A percentile compares a stretch with the other conserved stretches of the same genome.
These are phyloP conservation scores for Candida sp. DNA, from an alignment of 1,139 yeast species.

Conservation along the genomic window DNA sequence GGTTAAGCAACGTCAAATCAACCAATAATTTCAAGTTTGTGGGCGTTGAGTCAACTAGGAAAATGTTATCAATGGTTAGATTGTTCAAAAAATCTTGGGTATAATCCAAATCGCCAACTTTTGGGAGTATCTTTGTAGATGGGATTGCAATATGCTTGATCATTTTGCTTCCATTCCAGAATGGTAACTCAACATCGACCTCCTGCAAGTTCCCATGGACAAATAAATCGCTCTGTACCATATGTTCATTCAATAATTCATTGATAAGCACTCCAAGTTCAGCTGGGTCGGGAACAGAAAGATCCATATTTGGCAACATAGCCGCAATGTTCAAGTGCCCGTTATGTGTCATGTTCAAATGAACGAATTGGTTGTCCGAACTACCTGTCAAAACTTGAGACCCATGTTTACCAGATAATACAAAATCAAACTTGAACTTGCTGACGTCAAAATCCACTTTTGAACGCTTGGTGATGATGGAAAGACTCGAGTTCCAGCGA, in stretches of 20 bases:
- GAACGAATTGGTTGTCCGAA: slow-evolving; percentile 15
- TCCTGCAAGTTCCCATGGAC: slow-evolving; percentile 18
- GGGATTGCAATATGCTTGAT: slow-evolving; percentile 18
- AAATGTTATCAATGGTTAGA: slow-evolving; percentile 26
- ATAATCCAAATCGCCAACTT: background rate
- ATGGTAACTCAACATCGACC: slow-evolving; percentile 22
- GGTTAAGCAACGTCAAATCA: slow-evolving; percentile 43
- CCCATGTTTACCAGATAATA: slow-evolving; percentile 9
- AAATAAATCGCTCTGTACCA: background rate
- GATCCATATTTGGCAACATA: slow-evolving; percentile 1
- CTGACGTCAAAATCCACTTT: slow-evolving; percentile 20
- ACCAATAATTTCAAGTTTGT: slow-evolving; percentile 23
- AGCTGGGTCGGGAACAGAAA: background rate
- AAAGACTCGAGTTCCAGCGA: slow-evolving; percentile 1
- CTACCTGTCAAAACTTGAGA: slow-evolving; percentile 16
- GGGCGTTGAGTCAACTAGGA: slow-evolving; percentile 25
- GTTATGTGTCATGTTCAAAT: slow-evolving; percentile 11
- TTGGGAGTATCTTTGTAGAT: slow-evolving; percentile 4
- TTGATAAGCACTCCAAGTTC: background rate
- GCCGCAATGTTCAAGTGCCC: slow-evolving; percentile 1
- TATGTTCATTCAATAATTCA: background rate
- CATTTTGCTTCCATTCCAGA: slow-evolving; percentile 21
- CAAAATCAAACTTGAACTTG: slow-evolving; percentile 17
- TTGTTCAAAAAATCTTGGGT: slow-evolving; percentile 10
- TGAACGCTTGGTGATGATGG: slow-evolving; percentile 11